Percentiles rank a stretch among this genome's conserved stretches.
These are phyloP conservation scores for Paraphoma chrysanthemicola DNA, from an alignment of 2,329 filamentous ascomycete species.

Conservation along the genomic window DNA sequence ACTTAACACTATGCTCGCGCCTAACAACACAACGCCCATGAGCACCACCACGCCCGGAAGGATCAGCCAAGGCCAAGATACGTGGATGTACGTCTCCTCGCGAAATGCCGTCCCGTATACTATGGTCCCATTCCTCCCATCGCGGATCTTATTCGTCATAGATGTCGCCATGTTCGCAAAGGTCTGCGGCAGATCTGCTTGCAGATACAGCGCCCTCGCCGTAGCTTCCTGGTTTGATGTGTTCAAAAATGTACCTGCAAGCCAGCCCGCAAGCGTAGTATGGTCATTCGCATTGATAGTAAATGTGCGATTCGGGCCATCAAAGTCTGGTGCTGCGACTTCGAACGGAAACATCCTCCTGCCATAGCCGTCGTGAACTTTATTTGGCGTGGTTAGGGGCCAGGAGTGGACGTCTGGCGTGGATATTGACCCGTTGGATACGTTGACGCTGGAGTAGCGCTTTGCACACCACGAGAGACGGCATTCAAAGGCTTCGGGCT, in stretches of 20 bases:
- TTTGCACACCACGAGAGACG: slow-evolving; percentile 4
- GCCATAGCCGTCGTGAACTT: too few species aligned
- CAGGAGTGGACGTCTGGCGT: not conserved
- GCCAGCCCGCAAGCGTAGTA: not conserved
- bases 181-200: not conserved
- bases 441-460: not conserved
- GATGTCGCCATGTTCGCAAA: slow-evolving; percentile 3
- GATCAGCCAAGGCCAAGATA: slow-evolving; percentile 5
- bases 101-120: slow-evolving; percentile 1
- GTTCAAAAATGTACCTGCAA: not conserved
- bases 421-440: slow-evolving; percentile 1
- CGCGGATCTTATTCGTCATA: slow-evolving; percentile 6
- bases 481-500: slow-evolving; percentile 2
- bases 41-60: slow-evolving; percentile 3
- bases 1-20: slow-evolving; percentile 1
- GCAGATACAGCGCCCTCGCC: not conserved
- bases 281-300: slow-evolving; percentile 4
- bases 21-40: slow-evolving; percentile 3
- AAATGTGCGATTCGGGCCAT: slow-evolving; percentile 5
- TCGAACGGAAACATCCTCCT: too few species aligned
- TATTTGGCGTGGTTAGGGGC: not conserved
- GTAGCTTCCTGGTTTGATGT: not conserved
- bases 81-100: slow-evolving; percentile 3
- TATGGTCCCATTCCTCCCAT: not conserved
- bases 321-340: not conserved